phyloP scores from a whole-genome alignment of 2,329 filamentous ascomycete species.

The Fusarium sp. region DNA sequence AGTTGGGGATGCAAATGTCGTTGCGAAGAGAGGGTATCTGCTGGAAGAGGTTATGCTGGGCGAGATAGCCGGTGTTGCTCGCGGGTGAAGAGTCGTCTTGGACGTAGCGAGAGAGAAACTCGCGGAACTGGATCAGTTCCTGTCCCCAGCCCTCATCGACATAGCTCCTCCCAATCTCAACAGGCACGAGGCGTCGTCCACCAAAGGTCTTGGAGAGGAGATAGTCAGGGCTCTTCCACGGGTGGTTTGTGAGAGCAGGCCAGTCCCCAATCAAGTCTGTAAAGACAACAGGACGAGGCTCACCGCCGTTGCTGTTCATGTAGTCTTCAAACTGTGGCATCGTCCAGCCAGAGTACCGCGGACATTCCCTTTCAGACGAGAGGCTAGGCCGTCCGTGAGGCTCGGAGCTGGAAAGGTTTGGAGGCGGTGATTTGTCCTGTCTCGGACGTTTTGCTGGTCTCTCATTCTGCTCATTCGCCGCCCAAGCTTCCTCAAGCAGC shows the following conservation, averaged over 20 bases:
- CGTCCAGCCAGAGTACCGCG: constrained; percentile 55
- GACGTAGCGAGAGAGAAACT: constrained; percentile 76
- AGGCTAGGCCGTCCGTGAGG: constrained; percentile 46
- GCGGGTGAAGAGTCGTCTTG: constrained; percentile 38
- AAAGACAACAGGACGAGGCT: constrained; percentile 75
- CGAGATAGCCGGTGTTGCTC: constrained; percentile 76
- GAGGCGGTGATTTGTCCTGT: constrained; percentile 2
- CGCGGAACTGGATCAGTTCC: constrained; percentile 76
- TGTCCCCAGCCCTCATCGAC: constrained; percentile 88
- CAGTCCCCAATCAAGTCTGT: constrained; percentile 71
- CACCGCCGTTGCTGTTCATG: constrained; percentile 59
- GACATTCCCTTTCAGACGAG: constrained; percentile 40
- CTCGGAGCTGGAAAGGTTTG: constrained; percentile 45
- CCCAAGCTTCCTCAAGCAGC: constrained; percentile 52
- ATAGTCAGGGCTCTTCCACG: constrained; percentile 81
- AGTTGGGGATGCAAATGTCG: constrained; percentile 85
- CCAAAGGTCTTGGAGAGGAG: constrained; percentile 78
- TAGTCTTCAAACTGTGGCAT: constrained; percentile 71
- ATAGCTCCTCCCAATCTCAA: constrained; percentile 89
- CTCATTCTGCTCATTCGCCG: constrained; percentile 15
- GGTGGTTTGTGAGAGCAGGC: constrained; percentile 76
- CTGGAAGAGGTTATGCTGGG: constrained; percentile 86
- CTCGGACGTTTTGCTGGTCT: constrained; percentile 41
- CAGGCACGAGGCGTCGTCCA: constrained; percentile 82
- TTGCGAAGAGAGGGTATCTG: constrained; percentile 81